Evolutionary conservation across 257 asterid species (phyloP).

Genomic region (Leptodermis oblonga): DNA sequence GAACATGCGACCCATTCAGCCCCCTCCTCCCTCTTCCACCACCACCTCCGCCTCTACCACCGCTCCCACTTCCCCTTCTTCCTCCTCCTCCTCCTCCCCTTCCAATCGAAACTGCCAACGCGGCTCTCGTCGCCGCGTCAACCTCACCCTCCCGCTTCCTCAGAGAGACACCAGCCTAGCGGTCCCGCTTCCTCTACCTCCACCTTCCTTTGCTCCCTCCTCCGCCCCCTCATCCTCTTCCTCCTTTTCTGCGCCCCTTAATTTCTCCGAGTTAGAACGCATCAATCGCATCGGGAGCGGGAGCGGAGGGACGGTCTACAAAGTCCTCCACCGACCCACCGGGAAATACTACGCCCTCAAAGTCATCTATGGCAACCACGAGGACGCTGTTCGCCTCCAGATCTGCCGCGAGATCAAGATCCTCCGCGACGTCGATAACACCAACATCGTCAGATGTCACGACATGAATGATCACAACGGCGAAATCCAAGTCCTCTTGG

Average conservation of each 20-base stretch:
- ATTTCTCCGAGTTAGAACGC: constrained; percentile 72
- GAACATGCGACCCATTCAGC: constrained; percentile 54
- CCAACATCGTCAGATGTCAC: constrained; percentile 73
- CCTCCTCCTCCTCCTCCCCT: constrained; percentile 20
- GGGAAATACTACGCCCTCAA: constrained; percentile 63
- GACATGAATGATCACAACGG: constrained; percentile 70
- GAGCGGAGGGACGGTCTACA: constrained; percentile 88
- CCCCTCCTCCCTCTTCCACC: constrained; percentile 33
- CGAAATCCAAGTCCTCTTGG: constrained; percentile 76
- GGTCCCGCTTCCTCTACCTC: constrained; percentile 70
- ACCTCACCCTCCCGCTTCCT: constrained; percentile 77
- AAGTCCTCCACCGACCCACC: constrained; percentile 75
- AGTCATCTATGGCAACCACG: constrained; percentile 80
- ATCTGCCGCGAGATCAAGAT: constrained; percentile 90
- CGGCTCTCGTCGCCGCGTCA: constrained; percentile 38
- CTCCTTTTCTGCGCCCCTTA: constrained; percentile 26
- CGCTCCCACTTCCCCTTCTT: constrained; percentile 4
- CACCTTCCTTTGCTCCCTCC: constrained; percentile 21
- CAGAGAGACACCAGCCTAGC: constrained; percentile 65
- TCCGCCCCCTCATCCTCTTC: constrained; percentile 20
- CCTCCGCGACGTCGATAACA: constrained; percentile 80
- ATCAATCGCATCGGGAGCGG: constrained; percentile 83
- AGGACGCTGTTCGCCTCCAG: constrained; percentile 68
- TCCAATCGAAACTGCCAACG: constrained; percentile 1
- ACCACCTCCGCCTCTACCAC: constrained; percentile 21